Conservation (phyloP, 2,329 filamentous ascomycete genomes). For the Fusarium solani-melongenae region DNA sequence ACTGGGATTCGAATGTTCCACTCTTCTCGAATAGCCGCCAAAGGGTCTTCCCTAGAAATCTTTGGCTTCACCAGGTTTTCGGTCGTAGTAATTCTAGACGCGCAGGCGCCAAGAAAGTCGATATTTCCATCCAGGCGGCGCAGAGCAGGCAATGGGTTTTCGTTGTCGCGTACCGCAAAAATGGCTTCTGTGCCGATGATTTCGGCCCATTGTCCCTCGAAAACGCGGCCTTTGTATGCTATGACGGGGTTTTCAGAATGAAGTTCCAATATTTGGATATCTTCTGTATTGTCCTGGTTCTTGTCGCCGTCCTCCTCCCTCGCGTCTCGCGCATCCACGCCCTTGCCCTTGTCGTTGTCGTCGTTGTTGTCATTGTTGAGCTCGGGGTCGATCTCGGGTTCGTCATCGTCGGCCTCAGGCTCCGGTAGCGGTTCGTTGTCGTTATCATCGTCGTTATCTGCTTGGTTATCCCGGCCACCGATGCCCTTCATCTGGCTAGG, state of each 20-base stretch:
- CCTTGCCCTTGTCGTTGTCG: slow-evolving; percentile 32
- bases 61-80: slow-evolving; percentile 69
- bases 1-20: slow-evolving; percentile 58
- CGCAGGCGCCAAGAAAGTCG: slow-evolving; percentile 78
- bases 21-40: slow-evolving; percentile 54
- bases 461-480: slow-evolving; percentile 18
- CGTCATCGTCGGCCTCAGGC: slow-evolving; percentile 49
- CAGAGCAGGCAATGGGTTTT: slow-evolving; percentile 61
- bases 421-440: slow-evolving; percentile 48
- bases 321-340: slow-evolving; percentile 15
- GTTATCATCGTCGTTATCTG: slow-evolving; percentile 45
- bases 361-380: slow-evolving; percentile 38
- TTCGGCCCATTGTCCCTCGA: slow-evolving; percentile 83
- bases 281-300: slow-evolving; percentile 29
- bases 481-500: slow-evolving; percentile 29
- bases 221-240: slow-evolving; percentile 81
- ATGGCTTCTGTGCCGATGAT: slow-evolving; percentile 88
- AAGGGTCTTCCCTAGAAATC: slow-evolving; percentile 47
- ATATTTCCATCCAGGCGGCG: slow-evolving; percentile 68
- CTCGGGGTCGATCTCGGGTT: slow-evolving; percentile 39
- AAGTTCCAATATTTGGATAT: slow-evolving; percentile 85
- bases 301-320: slow-evolving; percentile 34
- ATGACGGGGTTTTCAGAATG: slow-evolving; percentile 81
- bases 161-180: slow-evolving; percentile 66
- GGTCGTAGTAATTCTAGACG: slow-evolving; percentile 75